phyloP scores from a whole-genome alignment of 352 stramenopile species.

The Phytophthora europaea region DNA sequence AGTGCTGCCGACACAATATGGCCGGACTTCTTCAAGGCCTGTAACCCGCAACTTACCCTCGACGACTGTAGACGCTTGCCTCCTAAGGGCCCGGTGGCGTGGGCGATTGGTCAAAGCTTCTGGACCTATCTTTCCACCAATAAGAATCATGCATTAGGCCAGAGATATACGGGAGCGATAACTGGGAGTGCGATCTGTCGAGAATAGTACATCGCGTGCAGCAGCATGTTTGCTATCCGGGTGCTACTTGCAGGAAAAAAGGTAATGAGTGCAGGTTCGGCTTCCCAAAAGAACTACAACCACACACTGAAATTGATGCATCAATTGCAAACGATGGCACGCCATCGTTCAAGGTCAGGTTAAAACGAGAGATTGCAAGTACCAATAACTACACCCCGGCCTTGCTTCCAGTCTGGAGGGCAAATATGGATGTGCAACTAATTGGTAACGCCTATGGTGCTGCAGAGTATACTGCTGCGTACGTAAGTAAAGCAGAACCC shows the following conservation, averaged over 20 bases:
- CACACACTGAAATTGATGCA: background rate
- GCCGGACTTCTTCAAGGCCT: conserved; percentile 25
- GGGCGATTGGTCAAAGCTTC: too few relatives aligned
- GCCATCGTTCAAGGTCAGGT: background rate
- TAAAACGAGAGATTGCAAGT: background rate
- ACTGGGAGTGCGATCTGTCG: conserved; percentile 21
- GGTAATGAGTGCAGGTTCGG: conserved; percentile 15
- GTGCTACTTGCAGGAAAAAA: conserved; percentile 14
- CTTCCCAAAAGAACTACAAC: conserved; percentile 9
- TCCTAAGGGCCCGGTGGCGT: too few relatives aligned
- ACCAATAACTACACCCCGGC: conserved; percentile 17
- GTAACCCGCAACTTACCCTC: conserved; percentile 25
- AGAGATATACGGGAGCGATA: background rate
- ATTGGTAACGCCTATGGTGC: conserved; percentile 40
- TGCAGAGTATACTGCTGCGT: conserved; percentile 37
- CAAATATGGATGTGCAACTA: conserved; percentile 41
- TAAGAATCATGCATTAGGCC: too few relatives aligned
- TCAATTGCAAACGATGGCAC: background rate
- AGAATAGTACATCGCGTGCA: conserved; percentile 22
- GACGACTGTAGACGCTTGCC: background rate
- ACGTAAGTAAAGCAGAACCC: conserved; percentile 36
- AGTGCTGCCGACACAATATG: conserved; percentile 44
- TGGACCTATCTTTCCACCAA: too few relatives aligned
- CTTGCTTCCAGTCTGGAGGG: conserved; percentile 15
- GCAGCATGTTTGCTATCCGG: conserved; percentile 15